phyloP scores from a whole-genome alignment of 2,329 filamentous ascomycete species.

The Nigrospora oryzae region DNA sequence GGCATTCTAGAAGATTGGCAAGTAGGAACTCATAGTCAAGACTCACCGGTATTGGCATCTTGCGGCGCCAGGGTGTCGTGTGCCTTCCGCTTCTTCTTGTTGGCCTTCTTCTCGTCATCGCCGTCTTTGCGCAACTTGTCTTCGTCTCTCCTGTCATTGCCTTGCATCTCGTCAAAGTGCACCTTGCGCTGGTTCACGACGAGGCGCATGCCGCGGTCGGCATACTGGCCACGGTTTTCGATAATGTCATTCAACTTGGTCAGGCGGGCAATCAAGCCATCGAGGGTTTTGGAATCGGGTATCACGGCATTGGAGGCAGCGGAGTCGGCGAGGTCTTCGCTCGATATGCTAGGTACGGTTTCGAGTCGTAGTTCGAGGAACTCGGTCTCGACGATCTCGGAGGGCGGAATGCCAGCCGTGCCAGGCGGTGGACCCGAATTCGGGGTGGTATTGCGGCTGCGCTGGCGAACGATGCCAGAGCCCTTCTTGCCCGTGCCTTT shows the following conservation, averaged over 20 bases:
- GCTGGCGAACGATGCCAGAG: conserved; percentile 52
- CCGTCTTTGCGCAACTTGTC: conserved; percentile 38
- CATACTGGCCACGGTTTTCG: conserved; percentile 57
- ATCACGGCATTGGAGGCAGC: conserved; percentile 47
- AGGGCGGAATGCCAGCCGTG: conserved; percentile 36
- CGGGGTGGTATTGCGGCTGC: conserved; percentile 73
- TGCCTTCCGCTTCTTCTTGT: conserved; percentile 75
- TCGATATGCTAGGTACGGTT: conserved; percentile 49
- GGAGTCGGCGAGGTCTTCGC: conserved; percentile 64
- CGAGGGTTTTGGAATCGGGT: conserved; percentile 55
- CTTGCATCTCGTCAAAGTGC: conserved; percentile 41
- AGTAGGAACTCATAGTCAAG: too few relatives aligned
- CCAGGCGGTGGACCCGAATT: conserved; percentile 39
- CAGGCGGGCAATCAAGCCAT: conserved; percentile 55
- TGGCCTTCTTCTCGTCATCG: conserved; percentile 46
- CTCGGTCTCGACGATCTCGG: conserved; percentile 50
- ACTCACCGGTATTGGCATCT: conserved; percentile 31
- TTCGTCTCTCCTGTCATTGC: conserved; percentile 38
- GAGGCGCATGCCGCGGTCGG: conserved; percentile 66
- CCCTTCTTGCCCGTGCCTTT: conserved; percentile 60
- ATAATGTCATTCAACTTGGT: conserved; percentile 58
- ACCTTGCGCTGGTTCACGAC: conserved; percentile 59
- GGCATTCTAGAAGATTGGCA: too few relatives aligned
- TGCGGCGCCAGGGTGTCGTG: conserved; percentile 48
- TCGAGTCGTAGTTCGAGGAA: conserved; percentile 59